These are phyloP conservation scores for Alopecurus myosuroides DNA, from an alignment of 176 grass and related monocot genomes.

Conservation along the genomic window DNA sequence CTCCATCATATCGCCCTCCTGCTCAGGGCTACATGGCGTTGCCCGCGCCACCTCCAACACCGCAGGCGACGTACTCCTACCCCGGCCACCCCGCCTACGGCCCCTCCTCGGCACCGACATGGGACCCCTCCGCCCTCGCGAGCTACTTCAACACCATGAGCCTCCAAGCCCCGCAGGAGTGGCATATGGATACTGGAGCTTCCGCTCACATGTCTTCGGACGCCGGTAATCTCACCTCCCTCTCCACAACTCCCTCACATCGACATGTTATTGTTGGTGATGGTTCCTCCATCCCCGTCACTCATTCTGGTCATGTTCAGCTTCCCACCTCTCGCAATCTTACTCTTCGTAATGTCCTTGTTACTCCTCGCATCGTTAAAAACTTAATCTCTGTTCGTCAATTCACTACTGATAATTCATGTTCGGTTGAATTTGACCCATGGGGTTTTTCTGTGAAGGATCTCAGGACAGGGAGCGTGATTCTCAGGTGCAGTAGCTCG, in stretches of 20 bases:
- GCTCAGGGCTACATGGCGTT: background rate
- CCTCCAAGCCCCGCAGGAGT: background rate
- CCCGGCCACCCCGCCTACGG: too few relatives aligned
- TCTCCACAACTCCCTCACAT: background rate
- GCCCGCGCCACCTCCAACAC: background rate
- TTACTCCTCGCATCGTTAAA: background rate
- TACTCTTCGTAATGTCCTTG: background rate
- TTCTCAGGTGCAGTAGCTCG: background rate
- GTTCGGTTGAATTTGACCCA: background rate
- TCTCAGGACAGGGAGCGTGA: background rate
- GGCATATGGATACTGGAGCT: background rate
- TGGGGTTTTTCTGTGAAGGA: background rate
- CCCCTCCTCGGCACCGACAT: too few relatives aligned
- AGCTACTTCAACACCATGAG: background rate
- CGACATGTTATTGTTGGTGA: background rate
- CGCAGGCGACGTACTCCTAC: too few relatives aligned
- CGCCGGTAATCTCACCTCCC: background rate
- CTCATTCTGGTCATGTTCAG: background rate
- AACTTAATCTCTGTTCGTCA: background rate
- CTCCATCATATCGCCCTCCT: background rate
- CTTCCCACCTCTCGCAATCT: background rate
- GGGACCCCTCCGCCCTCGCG: background rate
- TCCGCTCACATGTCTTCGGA: background rate
- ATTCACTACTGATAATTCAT: background rate
- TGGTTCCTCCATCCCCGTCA: background rate